Conservation (phyloP, 192 early-diverging fungal species). For the Podila minutissima region DNA sequence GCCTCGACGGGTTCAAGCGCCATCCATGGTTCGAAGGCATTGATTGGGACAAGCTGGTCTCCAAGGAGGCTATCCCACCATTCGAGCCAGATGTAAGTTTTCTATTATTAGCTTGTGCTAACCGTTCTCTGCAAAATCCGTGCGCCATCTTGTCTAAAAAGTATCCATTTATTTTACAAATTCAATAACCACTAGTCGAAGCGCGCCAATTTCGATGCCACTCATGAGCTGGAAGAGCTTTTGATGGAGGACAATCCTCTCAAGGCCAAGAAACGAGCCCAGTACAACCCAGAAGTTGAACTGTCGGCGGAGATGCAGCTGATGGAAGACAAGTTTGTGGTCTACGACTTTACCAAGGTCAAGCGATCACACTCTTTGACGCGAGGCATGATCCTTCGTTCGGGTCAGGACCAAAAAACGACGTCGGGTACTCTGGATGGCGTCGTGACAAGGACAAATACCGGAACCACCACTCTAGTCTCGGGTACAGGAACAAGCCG, state of each 20-base stretch:
- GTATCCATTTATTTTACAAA: no score
- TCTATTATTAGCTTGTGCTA: neutral
- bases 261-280: slow-evolving; percentile 73
- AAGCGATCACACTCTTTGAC: slow-evolving; percentile 32
- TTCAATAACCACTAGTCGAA: slow-evolving; percentile 63
- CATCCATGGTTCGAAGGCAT: slow-evolving; percentile 86
- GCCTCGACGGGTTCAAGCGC: slow-evolving; percentile 69
- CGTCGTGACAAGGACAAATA: slow-evolving; percentile 6
- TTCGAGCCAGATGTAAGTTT: slow-evolving; percentile 86
- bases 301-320: slow-evolving; percentile 70
- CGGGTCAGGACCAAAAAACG: slow-evolving; percentile 27
- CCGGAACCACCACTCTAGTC: neutral
- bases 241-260: slow-evolving; percentile 97
- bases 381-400: slow-evolving; percentile 26
- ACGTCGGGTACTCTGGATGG: slow-evolving; percentile 42
- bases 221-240: slow-evolving; percentile 95
- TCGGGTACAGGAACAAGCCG: neutral
- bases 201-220: slow-evolving; percentile 94
- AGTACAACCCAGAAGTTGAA: slow-evolving; percentile 54
- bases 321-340: slow-evolving; percentile 84
- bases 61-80: slow-evolving; percentile 77
- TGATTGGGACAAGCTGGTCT: slow-evolving; percentile 80
- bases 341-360: slow-evolving; percentile 79
- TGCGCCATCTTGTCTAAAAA: no score
- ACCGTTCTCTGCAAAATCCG: neutral